Base-by-base conservation (phyloP, 2,329 filamentous ascomycete species). In the Beauveria pseudobassiana region DNA sequence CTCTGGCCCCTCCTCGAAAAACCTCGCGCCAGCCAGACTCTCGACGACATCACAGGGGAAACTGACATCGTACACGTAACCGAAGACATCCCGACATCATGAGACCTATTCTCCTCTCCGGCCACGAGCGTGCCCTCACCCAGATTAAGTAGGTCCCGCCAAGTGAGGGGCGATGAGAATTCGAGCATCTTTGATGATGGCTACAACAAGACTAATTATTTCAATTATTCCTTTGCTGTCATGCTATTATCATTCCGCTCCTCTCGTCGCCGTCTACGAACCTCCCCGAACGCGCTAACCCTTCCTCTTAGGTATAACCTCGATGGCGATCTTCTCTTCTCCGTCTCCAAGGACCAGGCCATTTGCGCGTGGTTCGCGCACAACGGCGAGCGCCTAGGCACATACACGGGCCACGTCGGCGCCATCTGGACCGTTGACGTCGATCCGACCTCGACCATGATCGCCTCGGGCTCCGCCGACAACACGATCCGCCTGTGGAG, bases 341-440 rank as follows among this genome's bases (percentile, higher is more conserved):
- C 93, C 66, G 90, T 92, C 64, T 86, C 91, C 69, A 98, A 98
- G 81, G 93, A 98, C 78, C 93, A 97, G 79, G 86, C 96, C 73
- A 91, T 97, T 72, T 96, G 93, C 83, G 93, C 87, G 67, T 99
- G 95, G 95, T 98, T 87, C 80, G 89, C 92, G 67, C 92, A 96
- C 81, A 99, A 99, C 78, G 95, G 95, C 80, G 95, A 99, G 83
- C 90, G 95, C 72, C 85, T 98, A 71, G 95, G 95, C 72, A 95
- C 93, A 70, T 99, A 98, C 81, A 88, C 91, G 74, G 95, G 95
- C 76, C 95, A 99, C 80, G 89, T 96, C 77, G 95, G 95, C 79
- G 93, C 95, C 71, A 90, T 99, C 81, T 99, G 95, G 95, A 97
- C 95, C 65, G 90, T 99, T 77, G 95, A 99, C 74, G 89, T 96